A percentile compares a stretch with the other conserved stretches of the same genome.
Evolutionary conservation across 176 grass and related monocot species (phyloP).

Genomic region (Avena sativa): DNA sequence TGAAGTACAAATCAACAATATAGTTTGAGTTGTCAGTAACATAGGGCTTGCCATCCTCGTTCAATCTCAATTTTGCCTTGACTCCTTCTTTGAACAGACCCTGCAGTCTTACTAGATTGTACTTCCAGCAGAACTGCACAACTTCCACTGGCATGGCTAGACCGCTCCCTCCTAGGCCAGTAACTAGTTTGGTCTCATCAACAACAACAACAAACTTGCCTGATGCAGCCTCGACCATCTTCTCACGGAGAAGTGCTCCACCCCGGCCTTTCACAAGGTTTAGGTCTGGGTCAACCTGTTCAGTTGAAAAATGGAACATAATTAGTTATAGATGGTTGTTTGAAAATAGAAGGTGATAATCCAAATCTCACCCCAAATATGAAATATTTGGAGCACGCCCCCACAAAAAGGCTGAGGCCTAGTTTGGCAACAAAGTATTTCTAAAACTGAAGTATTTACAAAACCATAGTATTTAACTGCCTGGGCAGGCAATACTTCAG

Average conservation of each 20-base stretch:
- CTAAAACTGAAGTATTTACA: too few species aligned
- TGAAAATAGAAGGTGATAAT: neutral
- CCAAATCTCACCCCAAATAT: neutral
- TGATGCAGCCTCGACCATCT: slow-evolving; percentile 94
- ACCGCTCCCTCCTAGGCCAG: slow-evolving; percentile 87
- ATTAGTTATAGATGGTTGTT: slow-evolving; percentile 10
- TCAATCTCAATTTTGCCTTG: slow-evolving; percentile 78
- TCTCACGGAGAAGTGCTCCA: slow-evolving; percentile 95
- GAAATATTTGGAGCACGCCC: neutral
- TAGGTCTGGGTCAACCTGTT: slow-evolving; percentile 95
- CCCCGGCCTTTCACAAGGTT: slow-evolving; percentile 97
- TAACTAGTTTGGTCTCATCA: slow-evolving; percentile 92
- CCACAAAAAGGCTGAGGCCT: neutral
- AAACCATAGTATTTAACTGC: too few species aligned
- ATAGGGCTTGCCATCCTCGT: slow-evolving; percentile 72
- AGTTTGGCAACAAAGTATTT: too few species aligned
- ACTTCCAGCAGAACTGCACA: slow-evolving; percentile 99
- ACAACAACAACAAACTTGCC: slow-evolving; percentile 83
- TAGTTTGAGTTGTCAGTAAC: slow-evolving; percentile 90
- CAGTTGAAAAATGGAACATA: neutral
- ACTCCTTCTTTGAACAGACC: slow-evolving; percentile 82
- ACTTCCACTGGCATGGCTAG: slow-evolving; percentile 97
- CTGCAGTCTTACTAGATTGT: slow-evolving; percentile 80
- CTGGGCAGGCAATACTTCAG: too few species aligned
- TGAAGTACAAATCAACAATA: slow-evolving; percentile 91